These are phyloP conservation scores for Murraya koenigii DNA, from an alignment of 345 rosid genomes.

Conservation along the genomic window DNA sequence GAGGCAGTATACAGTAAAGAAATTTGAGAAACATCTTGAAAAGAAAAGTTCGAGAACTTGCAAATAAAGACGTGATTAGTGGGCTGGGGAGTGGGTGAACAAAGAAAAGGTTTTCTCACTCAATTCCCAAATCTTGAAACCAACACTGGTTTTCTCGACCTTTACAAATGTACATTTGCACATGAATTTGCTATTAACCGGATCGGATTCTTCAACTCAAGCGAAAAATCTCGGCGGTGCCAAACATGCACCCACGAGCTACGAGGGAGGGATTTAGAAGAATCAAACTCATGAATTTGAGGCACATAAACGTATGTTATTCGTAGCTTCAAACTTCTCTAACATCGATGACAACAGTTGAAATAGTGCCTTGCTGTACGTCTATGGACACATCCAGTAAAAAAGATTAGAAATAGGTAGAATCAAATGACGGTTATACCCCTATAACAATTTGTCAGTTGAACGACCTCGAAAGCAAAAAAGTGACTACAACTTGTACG, in stretches of 20 bases:
- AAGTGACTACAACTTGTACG: background rate
- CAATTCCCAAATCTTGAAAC: too few relatives aligned
- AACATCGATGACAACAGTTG: background rate
- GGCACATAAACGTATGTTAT: background rate
- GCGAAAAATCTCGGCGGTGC: too few relatives aligned
- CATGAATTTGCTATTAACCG: too few relatives aligned
- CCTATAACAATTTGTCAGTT: background rate
- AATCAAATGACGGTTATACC: background rate
- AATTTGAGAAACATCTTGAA: conserved; percentile 6
- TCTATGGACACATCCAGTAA: too few relatives aligned
- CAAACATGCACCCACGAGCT: too few relatives aligned
- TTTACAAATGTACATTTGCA: too few relatives aligned
- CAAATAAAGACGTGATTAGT: background rate
- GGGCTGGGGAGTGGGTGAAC: background rate
- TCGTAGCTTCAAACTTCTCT: background rate
- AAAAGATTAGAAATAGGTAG: background rate
- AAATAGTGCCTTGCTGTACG: too few relatives aligned
- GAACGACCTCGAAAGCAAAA: background rate
- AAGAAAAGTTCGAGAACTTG: conserved; percentile 14
- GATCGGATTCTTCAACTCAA: too few relatives aligned
- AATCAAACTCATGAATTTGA: background rate
- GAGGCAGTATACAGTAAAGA: background rate
- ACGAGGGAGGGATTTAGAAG: background rate
- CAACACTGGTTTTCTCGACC: too few relatives aligned
- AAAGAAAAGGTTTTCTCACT: background rate